Evolutionary conservation across 257 asterid genomes (phyloP).

Genomic region (Solanum okadae): DNA sequence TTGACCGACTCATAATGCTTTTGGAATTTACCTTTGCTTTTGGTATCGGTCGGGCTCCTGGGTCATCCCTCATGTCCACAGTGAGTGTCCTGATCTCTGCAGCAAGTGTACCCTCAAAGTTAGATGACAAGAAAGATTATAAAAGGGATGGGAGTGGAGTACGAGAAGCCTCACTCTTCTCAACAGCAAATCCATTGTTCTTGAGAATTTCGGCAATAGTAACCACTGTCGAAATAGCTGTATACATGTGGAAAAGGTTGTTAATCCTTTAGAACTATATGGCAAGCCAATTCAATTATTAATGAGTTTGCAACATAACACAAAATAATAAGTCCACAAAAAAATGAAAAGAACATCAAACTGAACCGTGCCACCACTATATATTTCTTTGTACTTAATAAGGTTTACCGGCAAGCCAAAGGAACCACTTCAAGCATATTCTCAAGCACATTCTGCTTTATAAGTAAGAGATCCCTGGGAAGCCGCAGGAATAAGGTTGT

Average conservation of each 20-base stretch:
- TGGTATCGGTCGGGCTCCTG: constrained; percentile 51
- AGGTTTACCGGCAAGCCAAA: not conserved
- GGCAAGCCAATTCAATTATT: not conserved
- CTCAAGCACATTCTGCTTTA: not conserved
- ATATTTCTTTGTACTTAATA: not conserved
- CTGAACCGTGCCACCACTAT: not conserved
- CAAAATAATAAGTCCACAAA: not conserved
- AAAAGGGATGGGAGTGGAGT: not conserved
- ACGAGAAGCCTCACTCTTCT: constrained; percentile 36
- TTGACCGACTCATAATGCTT: not conserved
- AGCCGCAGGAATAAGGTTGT: not conserved
- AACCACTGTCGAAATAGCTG: constrained; percentile 71
- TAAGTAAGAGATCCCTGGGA: not conserved
- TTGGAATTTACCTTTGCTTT: constrained; percentile 50
- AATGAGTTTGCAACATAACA: not conserved
- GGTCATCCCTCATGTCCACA: constrained; percentile 60
- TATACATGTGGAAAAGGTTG: not conserved
- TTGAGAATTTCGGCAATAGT: constrained; percentile 63
- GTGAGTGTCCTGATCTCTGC: constrained; percentile 64
- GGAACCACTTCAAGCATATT: not conserved
- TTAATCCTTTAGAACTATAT: not conserved
- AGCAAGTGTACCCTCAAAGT: not conserved
- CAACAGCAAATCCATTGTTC: constrained; percentile 67
- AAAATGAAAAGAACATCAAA: not conserved
- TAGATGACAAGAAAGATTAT: not conserved